A percentile compares a stretch with the other conserved stretches of the same genome.
These are phyloP conservation scores for Aspergillaceae sp. DNA, from an alignment of 2,329 filamentous ascomycete genomes.

Conservation along the genomic window DNA sequence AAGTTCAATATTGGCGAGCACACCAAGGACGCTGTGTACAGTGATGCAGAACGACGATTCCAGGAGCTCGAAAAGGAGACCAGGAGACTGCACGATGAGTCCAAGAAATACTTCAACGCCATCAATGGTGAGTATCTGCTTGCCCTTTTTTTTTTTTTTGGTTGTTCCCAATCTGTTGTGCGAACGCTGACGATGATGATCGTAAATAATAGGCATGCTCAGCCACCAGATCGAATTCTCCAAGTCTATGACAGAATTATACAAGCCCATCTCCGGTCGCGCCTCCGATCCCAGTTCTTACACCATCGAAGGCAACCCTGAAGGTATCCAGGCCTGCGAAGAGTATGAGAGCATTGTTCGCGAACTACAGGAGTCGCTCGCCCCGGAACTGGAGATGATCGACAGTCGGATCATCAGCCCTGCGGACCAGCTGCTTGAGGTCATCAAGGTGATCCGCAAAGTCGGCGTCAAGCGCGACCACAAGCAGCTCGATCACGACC, in stretches of 20 bases:
- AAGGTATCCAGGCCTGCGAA: slow-evolving; percentile 90
- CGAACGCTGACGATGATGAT: no score
- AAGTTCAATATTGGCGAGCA: slow-evolving; percentile 94
- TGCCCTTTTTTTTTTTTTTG: background rate
- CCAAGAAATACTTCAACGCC: slow-evolving; percentile 92
- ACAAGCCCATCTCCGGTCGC: slow-evolving; percentile 94
- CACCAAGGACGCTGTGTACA: slow-evolving; percentile 90
- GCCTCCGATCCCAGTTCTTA: slow-evolving; percentile 85
- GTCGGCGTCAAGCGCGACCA: slow-evolving; percentile 82
- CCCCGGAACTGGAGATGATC: slow-evolving; percentile 96
- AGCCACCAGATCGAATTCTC: slow-evolving; percentile 97
- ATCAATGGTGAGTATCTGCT: slow-evolving; percentile 62
- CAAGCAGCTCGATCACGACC: slow-evolving; percentile 94
- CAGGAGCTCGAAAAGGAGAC: slow-evolving; percentile 91
- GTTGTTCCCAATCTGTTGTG: slow-evolving; percentile 1
- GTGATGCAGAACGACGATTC: slow-evolving; percentile 89
- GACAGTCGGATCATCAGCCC: slow-evolving; percentile 83
- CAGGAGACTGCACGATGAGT: slow-evolving; percentile 94
- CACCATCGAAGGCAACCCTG: slow-evolving; percentile 74
- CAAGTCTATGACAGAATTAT: slow-evolving; percentile 88
- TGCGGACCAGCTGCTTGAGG: slow-evolving; percentile 83
- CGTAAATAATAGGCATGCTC: slow-evolving; percentile 61
- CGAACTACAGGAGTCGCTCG: slow-evolving; percentile 78
- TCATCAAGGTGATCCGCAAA: slow-evolving; percentile 94
- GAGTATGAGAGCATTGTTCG: slow-evolving; percentile 89